Base-by-base conservation (phyloP, 2,329 filamentous ascomycete species). In the Xylaria sp. region DNA sequence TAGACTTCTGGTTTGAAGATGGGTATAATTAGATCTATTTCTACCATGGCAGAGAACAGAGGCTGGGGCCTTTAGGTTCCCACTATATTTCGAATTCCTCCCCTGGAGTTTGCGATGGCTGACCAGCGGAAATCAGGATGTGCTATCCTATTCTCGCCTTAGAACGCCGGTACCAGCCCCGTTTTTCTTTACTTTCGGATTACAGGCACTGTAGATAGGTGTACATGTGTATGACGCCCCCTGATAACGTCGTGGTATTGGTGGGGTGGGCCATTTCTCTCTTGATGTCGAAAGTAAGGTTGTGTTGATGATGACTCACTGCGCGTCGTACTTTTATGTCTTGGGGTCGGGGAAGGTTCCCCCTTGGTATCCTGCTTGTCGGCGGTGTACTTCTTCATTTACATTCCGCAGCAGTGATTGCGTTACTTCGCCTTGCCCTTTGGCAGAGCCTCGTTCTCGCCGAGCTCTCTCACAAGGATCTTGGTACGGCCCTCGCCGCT, bases 361-460 rank as follows among this genome's bases (percentile, higher is more conserved):
- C 42, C 2, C n/a, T 11, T 46, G n/a, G 19, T 11, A 21, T 35
- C 2, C 19, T 15, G 15, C 4, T 23, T 7, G 3, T 37, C 21
- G n/a, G 33, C 15, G 42, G 42, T 25, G 7, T 5, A 37, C 33
- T 23, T 40, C 28, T 25, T 42, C 19, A 7, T 53, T 46, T 19
- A 14, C 11, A 33, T 9, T 17, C n/a, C 25, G 23, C 7, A 46
- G 14, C 9, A n/a, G 35, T 25, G 19, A 17, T 76, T 76, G 23
- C 12, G 2, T 31, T 55, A 89, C 79, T 92, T 94, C 45, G 87
- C 82, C 47, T 73, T 73, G 4, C 87, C 87, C 79, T 96, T 97
- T 21, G 89, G 90, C 78, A 94, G 93, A 4, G 94, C 93, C 78
- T 99, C 95, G 8, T 87, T 91, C 72, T 96, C 93, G 5, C 89